phyloP scores from a whole-genome alignment of 2,329 filamentous ascomycete genomes.

The Cytospora paraplurivora region DNA sequence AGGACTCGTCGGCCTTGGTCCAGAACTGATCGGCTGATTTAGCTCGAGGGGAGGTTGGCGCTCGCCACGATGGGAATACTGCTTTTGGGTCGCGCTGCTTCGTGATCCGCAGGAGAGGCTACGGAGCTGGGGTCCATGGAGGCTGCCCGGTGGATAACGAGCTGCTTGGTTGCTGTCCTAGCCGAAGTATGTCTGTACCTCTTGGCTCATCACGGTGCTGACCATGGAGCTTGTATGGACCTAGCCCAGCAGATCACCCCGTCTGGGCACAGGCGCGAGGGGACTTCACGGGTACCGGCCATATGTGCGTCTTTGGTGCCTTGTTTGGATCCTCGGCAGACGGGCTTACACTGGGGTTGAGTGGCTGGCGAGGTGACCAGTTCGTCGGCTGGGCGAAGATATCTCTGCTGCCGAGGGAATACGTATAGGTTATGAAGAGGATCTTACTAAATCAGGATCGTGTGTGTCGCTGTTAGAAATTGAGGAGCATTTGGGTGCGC shows the following conservation, averaged over 20 bases:
- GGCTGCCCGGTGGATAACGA: background rate
- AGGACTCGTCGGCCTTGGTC: slow-evolving; percentile 2
- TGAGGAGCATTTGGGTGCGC: no score
- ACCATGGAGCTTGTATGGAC: background rate
- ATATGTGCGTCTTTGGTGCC: background rate
- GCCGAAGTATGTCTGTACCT: background rate
- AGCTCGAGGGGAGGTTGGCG: slow-evolving; percentile 16
- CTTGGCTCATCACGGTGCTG: background rate
- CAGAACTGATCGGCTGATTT: slow-evolving; percentile 14
- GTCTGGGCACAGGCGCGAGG: background rate
- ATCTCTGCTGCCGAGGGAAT: no score
- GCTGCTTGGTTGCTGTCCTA: background rate
- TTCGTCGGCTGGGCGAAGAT: background rate
- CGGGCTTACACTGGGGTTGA: background rate
- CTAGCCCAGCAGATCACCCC: background rate
- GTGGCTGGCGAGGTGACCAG: background rate
- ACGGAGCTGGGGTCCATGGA: background rate
- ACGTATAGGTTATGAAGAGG: no score
- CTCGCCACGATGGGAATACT: slow-evolving; percentile 5
- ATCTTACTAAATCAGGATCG: no score
- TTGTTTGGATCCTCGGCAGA: background rate
- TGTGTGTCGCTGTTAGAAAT: no score
- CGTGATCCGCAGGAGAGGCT: slow-evolving; percentile 4
- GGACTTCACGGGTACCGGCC: no score
- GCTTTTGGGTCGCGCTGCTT: slow-evolving; percentile 9